Percentiles rank a stretch among this genome's conserved stretches.
phyloP scores from a whole-genome alignment of 1,284 basidiomycete species.

The Cutaneotrichosporon sp. region DNA sequence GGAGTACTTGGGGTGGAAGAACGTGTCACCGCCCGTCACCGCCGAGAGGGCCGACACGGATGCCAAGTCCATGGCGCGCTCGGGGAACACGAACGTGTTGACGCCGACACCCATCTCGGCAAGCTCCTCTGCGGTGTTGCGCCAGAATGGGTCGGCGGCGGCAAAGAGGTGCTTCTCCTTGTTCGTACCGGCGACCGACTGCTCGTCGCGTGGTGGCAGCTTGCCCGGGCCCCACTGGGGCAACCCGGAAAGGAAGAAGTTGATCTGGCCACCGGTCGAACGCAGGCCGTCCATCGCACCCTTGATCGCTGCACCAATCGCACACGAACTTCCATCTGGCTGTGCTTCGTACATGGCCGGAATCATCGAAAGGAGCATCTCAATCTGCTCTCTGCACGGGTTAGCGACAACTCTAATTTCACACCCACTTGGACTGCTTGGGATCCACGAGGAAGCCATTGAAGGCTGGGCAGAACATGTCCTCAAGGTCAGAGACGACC shows the following conservation, averaged over 20 bases:
- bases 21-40: constrained; percentile 85
- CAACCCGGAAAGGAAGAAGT: constrained; percentile 72
- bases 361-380: constrained; percentile 56
- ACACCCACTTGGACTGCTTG: constrained; percentile 58
- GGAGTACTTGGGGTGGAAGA: constrained; percentile 86
- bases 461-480: constrained; percentile 79
- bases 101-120: constrained; percentile 86
- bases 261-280: constrained; percentile 76
- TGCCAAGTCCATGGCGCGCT: constrained; percentile 77
- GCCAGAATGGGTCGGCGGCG: constrained; percentile 73
- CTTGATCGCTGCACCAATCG: constrained; percentile 73
- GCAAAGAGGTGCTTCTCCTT: constrained; percentile 78
- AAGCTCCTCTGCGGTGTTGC: constrained; percentile 76
- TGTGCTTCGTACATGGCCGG: constrained; percentile 58
- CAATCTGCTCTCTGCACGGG: constrained; percentile 35
- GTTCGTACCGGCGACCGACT: constrained; percentile 75
- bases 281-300: constrained; percentile 70
- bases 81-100: constrained; percentile 81
- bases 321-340: constrained; percentile 53
- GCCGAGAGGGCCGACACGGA: constrained; percentile 71
- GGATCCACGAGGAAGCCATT: constrained; percentile 77
- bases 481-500: constrained; percentile 81
- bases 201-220: constrained; percentile 60
- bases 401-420: neutral
- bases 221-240: constrained; percentile 75